A percentile compares a stretch with the other conserved stretches of the same genome.
phyloP scores from a whole-genome alignment of 805 yeast genomes.

The Wickerhamiella qilinensis region DNA sequence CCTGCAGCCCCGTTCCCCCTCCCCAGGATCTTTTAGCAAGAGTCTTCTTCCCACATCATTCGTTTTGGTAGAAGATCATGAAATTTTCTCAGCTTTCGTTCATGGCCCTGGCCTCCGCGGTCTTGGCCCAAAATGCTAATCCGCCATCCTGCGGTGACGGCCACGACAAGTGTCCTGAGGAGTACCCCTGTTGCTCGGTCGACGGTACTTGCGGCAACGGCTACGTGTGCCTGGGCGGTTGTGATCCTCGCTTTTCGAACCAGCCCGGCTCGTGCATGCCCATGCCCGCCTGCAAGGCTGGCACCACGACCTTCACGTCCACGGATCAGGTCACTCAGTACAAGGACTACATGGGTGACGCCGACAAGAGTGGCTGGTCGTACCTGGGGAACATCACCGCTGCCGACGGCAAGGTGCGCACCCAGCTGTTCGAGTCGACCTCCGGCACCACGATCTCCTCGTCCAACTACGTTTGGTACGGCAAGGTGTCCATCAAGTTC shows the following conservation, averaged over 20 bases:
- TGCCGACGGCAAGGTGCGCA: conserved; percentile 36
- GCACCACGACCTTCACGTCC: conserved; percentile 17
- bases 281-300: conserved; percentile 52
- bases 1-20: too few relatives aligned
- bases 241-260: conserved; percentile 62
- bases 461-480: conserved; percentile 74
- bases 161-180: conserved; percentile 46
- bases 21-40: too few relatives aligned
- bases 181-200: conserved; percentile 71
- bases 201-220: conserved; percentile 74
- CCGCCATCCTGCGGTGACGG: conserved; percentile 15
- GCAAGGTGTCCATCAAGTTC: conserved; percentile 51
- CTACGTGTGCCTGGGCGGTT: conserved; percentile 65
- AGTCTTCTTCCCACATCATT: too few relatives aligned
- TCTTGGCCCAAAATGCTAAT: conserved; percentile 2
- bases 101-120: conserved; percentile 1
- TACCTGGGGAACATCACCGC: conserved; percentile 37
- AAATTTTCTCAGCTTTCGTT: background rate
- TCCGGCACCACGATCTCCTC: conserved; percentile 72
- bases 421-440: conserved; percentile 66
- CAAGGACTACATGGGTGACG: conserved; percentile 51
- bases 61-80: too few relatives aligned
- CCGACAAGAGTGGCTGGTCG: conserved; percentile 50
- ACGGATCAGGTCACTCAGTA: conserved; percentile 22
- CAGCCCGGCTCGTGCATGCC: conserved; percentile 66